phyloP scores from a whole-genome alignment of 2,329 filamentous ascomycete species.

The Colletotrichum scovillei region DNA sequence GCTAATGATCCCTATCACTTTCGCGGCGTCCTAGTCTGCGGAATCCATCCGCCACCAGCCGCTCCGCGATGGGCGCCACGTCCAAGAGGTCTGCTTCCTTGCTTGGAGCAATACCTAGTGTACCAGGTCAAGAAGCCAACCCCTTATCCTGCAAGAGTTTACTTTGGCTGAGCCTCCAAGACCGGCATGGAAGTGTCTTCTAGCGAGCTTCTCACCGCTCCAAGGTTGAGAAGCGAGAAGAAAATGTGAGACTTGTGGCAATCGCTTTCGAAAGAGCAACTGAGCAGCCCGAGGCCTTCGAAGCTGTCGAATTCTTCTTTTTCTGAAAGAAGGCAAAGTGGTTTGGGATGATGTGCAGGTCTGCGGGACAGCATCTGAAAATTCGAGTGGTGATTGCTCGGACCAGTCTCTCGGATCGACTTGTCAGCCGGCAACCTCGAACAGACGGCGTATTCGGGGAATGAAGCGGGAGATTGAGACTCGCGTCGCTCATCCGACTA shows the following conservation, averaged over 20 bases:
- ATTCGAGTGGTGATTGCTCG: neutral
- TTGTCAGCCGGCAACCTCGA: neutral
- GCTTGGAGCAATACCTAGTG: neutral
- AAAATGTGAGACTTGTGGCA: neutral
- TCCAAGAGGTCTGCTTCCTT: neutral
- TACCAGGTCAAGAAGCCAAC: neutral
- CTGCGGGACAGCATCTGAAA: neutral
- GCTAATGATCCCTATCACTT: conserved; percentile 5
- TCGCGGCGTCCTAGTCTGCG: conserved; percentile 14
- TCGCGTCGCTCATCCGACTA: neutral
- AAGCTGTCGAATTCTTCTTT: neutral
- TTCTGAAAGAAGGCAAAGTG: neutral
- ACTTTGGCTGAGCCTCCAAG: neutral
- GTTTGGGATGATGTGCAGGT: neutral
- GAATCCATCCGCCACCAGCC: conserved; percentile 14
- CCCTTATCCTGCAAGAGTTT: neutral
- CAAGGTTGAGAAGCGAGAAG: neutral
- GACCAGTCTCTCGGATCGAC: neutral
- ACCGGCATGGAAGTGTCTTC: neutral
- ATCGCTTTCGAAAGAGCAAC: neutral
- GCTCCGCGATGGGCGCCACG: conserved; percentile 9
- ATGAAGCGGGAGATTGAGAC: neutral
- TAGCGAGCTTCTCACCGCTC: neutral
- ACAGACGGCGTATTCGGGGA: neutral
- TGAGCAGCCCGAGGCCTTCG: neutral